Base-by-base conservation (phyloP, 2,329 filamentous ascomycete genomes). In the Grosmannia clavigera region DNA sequence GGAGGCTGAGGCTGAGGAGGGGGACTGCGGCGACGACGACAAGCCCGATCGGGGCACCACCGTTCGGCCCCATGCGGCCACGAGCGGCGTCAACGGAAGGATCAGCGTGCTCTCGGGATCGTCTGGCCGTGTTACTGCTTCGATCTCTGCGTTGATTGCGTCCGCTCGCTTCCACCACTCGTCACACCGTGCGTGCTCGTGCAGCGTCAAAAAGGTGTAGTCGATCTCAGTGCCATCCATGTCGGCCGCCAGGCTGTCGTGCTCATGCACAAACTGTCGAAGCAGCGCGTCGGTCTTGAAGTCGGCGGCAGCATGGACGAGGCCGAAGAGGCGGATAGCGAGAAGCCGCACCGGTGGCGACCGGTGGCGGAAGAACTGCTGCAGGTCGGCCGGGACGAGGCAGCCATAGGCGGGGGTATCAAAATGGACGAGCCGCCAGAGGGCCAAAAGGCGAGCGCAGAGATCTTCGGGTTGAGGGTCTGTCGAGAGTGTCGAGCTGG, bases 201-300 rank as follows among this genome's bases (percentile, higher is more conserved):
- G 75, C 52, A 86, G 71, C 31, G 78, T 80, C 51, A 85, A 68
- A 66, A 96, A 92, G 22, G 82, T 81, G 71, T 89, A 96, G 70
- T 97, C 91, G 64, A 94, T 84, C 55, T 74, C 73, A 64, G 78
- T 78, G 43, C 86, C 88, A 73, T 97, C 94, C 78, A 91, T 89
- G 52, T 81, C 75, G 9, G 85, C 91, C 63, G 80, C 70, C 48
- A 95, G 76, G 27, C 81, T 76, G 38, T 81, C 81, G 48, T 80
- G 75, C 51, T 71, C 74, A 55, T 82, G 84, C 60, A 92, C 75
- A 70, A 91, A 79, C 67, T 81, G 78, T 56, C 76, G 73, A 38
- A 95, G 73, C 70, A 95, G 85, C 56, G 81, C 76, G 68, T 95
- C 86, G 55, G 88, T 79, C 63, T 89, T 89, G 64, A 80, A 77